phyloP scores from a whole-genome alignment of 2,329 filamentous ascomycete genomes.

The Hypocrella siamensis region DNA sequence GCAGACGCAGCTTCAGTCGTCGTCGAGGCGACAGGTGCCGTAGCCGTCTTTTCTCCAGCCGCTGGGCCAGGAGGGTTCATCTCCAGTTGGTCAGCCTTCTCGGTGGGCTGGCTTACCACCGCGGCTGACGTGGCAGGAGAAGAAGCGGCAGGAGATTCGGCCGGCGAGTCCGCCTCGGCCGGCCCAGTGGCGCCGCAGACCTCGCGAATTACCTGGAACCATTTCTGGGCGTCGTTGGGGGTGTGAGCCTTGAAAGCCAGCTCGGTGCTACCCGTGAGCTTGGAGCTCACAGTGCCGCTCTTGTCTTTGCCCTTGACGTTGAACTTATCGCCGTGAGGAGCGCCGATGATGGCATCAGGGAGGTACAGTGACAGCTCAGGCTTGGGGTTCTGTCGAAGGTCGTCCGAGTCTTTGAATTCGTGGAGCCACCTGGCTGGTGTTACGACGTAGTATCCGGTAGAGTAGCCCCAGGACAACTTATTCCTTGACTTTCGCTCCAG shows the following conservation, averaged over 20 bases:
- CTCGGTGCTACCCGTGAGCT: conserved; percentile 66
- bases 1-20: conserved; percentile 3
- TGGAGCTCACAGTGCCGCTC: conserved; percentile 64
- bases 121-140: conserved; percentile 2
- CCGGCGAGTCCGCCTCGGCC: conserved; percentile 14
- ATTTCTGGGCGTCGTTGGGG: conserved; percentile 63
- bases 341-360: conserved; percentile 70
- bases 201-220: conserved; percentile 59
- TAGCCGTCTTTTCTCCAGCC: conserved; percentile 9
- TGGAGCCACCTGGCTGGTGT: conserved; percentile 81
- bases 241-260: conserved; percentile 79
- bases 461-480: conserved; percentile 63
- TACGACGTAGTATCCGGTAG: conserved; percentile 75
- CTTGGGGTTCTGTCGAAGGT: conserved; percentile 50
- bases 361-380: conserved; percentile 86
- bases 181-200: conserved; percentile 37
- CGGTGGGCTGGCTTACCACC: neutral
- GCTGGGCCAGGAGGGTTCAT: conserved; percentile 6
- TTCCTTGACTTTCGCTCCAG: conserved; percentile 86
- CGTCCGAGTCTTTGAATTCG: conserved; percentile 89
- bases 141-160: conserved; percentile 7
- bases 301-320: conserved; percentile 90
- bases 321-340: conserved; percentile 66
- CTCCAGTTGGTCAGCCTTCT: conserved; percentile 6
- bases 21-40: conserved; percentile 5